Evolutionary conservation across 805 yeast genomes (phyloP).

Genomic region (Candida succiphila): DNA sequence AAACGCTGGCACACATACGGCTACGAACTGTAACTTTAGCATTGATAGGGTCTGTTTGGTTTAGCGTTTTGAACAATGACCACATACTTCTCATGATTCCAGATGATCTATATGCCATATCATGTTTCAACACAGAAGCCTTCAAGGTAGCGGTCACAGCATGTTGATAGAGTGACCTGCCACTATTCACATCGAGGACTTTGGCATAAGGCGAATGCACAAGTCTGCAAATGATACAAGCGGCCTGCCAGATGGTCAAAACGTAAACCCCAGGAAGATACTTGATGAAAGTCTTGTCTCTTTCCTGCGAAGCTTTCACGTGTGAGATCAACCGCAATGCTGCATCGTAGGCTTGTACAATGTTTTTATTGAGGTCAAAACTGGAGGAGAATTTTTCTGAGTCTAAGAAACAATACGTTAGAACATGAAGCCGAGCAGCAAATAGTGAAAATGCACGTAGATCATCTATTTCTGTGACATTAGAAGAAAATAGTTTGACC

Average conservation of each 20-base stretch:
- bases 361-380: constrained; percentile 64
- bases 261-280: constrained; percentile 81
- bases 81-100: constrained; percentile 93
- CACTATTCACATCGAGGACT: constrained; percentile 59
- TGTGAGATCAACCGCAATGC: constrained; percentile 64
- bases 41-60: constrained; percentile 35
- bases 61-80: constrained; percentile 69
- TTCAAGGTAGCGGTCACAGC: constrained; percentile 63
- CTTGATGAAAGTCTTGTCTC: constrained; percentile 53
- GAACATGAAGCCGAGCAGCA: constrained; percentile 71
- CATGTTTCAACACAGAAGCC: constrained; percentile 84
- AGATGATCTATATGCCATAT: constrained; percentile 84
- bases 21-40: constrained; percentile 54
- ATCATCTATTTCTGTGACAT: constrained; percentile 44
- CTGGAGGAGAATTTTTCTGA: constrained; percentile 31
- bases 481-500: constrained; percentile 30
- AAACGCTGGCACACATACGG: constrained; percentile 86
- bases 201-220: constrained; percentile 65
- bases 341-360: constrained; percentile 71
- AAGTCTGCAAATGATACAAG: constrained; percentile 72
- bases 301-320: constrained; percentile 48
- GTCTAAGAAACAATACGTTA: constrained; percentile 76
- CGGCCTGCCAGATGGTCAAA: constrained; percentile 83
- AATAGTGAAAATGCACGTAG: constrained; percentile 59
- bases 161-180: constrained; percentile 55